phyloP scores from a whole-genome alignment of 139 green algal genomes.

The Coelastrella sp. region DNA sequence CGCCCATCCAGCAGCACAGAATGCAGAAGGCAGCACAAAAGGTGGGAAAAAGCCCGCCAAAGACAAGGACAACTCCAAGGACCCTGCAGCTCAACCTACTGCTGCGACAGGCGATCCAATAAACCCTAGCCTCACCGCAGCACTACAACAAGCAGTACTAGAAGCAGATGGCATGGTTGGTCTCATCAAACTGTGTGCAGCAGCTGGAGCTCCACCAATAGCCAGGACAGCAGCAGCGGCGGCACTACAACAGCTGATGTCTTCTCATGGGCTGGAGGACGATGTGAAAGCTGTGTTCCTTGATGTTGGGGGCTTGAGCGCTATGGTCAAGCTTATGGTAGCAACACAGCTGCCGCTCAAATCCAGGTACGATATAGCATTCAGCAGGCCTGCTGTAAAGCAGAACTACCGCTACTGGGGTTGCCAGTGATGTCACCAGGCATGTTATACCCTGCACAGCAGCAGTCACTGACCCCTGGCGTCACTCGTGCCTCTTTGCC shows the following conservation, averaged over 20 bases:
- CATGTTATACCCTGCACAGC: too few relatives aligned
- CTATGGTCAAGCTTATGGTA: not conserved
- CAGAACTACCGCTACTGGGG: not conserved
- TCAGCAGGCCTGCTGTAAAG: not conserved
- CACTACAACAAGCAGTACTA: constrained; percentile 19
- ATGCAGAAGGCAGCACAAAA: not conserved
- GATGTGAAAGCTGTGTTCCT: constrained; percentile 1
- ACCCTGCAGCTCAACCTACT: not conserved
- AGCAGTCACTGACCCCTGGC: too few relatives aligned
- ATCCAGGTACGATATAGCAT: not conserved
- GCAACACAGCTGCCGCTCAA: not conserved
- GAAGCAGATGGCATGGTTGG: constrained; percentile 2
- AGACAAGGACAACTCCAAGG: not conserved
- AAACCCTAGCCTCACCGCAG: constrained; percentile 19
- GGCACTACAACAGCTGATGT: constrained; percentile 11
- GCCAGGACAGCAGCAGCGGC: not conserved
- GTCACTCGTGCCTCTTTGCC: too few relatives aligned
- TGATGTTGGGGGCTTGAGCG: not conserved
- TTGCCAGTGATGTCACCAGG: not conserved
- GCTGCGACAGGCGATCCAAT: not conserved
- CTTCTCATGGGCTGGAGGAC: constrained; percentile 11
- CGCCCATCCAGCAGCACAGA: not conserved
- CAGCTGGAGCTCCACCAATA: not conserved
- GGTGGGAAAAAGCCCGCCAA: constrained; percentile 13
- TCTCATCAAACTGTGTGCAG: constrained; percentile 10